A percentile compares a stretch with the other conserved stretches of the same genome.
These are phyloP conservation scores for Mucor saturninus DNA, from an alignment of 371 early-diverging fungal species.

Conservation along the genomic window DNA sequence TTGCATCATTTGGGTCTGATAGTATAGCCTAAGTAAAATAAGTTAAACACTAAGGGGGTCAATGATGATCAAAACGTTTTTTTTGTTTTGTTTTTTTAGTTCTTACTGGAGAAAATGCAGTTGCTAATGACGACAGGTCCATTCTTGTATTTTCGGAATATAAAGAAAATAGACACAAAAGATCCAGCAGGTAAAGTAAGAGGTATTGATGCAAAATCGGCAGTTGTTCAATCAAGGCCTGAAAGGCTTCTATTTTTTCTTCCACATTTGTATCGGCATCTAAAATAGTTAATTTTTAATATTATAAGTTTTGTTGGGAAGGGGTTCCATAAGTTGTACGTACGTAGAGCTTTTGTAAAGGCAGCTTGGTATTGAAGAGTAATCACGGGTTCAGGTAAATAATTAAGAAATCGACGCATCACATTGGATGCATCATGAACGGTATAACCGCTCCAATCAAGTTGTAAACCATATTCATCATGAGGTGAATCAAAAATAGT, in stretches of 20 bases:
- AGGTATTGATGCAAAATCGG: conserved; percentile 62
- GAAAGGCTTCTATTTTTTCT: conserved; percentile 55
- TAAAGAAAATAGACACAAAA: conserved; percentile 57
- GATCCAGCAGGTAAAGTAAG: conserved; percentile 63
- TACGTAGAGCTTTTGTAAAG: conserved; percentile 56
- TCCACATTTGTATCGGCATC: conserved; percentile 39
- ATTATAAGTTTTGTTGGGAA: too few relatives aligned
- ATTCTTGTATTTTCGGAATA: conserved; percentile 59
- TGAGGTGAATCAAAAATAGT: conserved; percentile 56
- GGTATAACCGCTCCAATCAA: conserved; percentile 63
- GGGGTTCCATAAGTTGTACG: too few relatives aligned
- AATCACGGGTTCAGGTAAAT: conserved; percentile 67
- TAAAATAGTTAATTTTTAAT: conserved; percentile 1
- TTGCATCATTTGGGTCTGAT: conserved; percentile 60
- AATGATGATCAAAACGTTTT: too few relatives aligned
- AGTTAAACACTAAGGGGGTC: too few relatives aligned
- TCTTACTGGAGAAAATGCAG: conserved; percentile 66
- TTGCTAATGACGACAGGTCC: conserved; percentile 61
- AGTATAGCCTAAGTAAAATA: conserved; percentile 42
- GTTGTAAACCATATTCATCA: conserved; percentile 49
- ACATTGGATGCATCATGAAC: conserved; percentile 72
- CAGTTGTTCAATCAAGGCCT: conserved; percentile 54
- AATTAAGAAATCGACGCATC: conserved; percentile 68
- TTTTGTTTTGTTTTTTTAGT: too few relatives aligned
- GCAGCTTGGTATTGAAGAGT: conserved; percentile 53